Conservation (phyloP, 306 rosid species). For the Sesbania bispinosa region DNA sequence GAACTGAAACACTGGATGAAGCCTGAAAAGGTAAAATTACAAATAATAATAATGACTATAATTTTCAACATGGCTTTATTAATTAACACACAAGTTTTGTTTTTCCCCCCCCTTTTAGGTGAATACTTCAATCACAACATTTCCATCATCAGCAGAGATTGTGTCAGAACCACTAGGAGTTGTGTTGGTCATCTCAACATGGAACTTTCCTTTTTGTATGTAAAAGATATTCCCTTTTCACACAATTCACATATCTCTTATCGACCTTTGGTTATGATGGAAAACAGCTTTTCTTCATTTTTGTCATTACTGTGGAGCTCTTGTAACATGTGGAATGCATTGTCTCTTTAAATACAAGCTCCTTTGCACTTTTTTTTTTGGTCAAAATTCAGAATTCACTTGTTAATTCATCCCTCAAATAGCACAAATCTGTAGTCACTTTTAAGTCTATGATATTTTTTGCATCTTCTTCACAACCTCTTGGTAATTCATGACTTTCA, state of each 20-base stretch:
- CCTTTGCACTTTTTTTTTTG: background rate
- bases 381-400: background rate
- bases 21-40: slow-evolving; percentile 61
- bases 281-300: background rate
- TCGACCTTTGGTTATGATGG: background rate
- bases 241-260: background rate
- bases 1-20: slow-evolving; percentile 68
- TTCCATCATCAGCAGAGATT: slow-evolving; percentile 82
- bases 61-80: background rate
- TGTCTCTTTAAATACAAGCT: background rate
- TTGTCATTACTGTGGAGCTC: background rate
- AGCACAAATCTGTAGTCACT: background rate
- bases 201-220: slow-evolving; percentile 89
- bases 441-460: background rate
- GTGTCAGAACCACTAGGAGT: slow-evolving; percentile 89
- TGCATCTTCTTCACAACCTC: slow-evolving; percentile 8
- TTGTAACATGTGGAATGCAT: background rate
- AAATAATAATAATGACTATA: background rate
- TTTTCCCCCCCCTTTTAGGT: slow-evolving; percentile 47
- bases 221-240: slow-evolving; percentile 17
- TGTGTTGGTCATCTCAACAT: slow-evolving; percentile 83
- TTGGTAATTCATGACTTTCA: slow-evolving; percentile 11
- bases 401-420: background rate
- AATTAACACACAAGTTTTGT: background rate
- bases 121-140: slow-evolving; percentile 64